phyloP scores from a whole-genome alignment of 306 rosid species.

The Quillaja saponaria region DNA sequence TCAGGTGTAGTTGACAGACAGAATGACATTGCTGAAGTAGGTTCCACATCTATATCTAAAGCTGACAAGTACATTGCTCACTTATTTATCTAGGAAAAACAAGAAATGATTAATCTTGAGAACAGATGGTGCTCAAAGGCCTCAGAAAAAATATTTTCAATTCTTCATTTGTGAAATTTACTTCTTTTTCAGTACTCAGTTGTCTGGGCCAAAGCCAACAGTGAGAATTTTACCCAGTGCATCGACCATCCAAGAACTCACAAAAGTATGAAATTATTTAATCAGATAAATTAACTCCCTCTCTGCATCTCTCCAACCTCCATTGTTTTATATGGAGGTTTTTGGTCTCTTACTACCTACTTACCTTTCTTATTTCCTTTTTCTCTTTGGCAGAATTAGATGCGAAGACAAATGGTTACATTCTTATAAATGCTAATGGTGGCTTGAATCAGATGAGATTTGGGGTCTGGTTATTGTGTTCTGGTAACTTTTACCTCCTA shows the following conservation, averaged over 20 bases:
- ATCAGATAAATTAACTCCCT: constrained; percentile 17
- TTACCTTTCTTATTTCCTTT: too few species aligned
- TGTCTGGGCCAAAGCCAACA: constrained; percentile 71
- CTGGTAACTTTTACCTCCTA: constrained; percentile 28
- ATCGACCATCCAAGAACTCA: constrained; percentile 51
- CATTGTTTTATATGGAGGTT: constrained; percentile 27
- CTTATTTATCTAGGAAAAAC: background rate
- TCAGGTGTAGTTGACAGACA: constrained; percentile 48
- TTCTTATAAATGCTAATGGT: constrained; percentile 94
- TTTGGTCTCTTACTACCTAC: constrained; percentile 29
- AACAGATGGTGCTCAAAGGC: background rate
- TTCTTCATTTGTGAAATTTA: constrained; percentile 35
- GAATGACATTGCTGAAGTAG: constrained; percentile 51
- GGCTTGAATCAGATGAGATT: constrained; percentile 99
- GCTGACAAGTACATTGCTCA: background rate
- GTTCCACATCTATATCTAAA: constrained; percentile 32
- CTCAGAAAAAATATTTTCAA: constrained; percentile 1
- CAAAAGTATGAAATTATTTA: constrained; percentile 52
- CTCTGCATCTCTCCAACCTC: constrained; percentile 19
- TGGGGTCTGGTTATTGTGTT: constrained; percentile 80
- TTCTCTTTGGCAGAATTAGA: constrained; percentile 59
- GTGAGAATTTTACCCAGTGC: constrained; percentile 76
- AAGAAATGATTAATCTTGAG: background rate
- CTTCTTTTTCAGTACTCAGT: constrained; percentile 62
- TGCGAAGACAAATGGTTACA: constrained; percentile 73